Percentiles rank a stretch among this genome's conserved stretches.
These are phyloP conservation scores for Cercospora sesami DNA, from an alignment of 2,329 filamentous ascomycete species.

Conservation along the genomic window DNA sequence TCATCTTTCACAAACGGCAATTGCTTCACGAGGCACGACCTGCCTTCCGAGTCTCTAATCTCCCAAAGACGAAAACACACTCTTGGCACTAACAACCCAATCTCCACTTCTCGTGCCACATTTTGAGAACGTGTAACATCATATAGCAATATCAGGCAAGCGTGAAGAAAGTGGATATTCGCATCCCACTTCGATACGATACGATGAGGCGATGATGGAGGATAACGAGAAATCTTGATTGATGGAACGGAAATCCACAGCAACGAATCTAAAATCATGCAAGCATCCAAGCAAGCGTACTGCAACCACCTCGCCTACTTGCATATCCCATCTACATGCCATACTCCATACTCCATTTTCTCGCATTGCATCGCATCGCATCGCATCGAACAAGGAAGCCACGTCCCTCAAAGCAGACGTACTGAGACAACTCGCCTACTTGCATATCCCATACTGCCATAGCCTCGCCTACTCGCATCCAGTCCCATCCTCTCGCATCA, in stretches of 20 bases:
- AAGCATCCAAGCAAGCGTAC: background rate
- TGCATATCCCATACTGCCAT: too few species aligned
- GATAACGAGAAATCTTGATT: too few species aligned
- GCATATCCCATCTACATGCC: too few species aligned
- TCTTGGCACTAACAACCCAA: background rate
- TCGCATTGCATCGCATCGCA: too few species aligned
- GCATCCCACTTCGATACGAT: background rate
- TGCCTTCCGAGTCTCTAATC: background rate
- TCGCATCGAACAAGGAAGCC: too few species aligned
- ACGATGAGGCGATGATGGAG: background rate
- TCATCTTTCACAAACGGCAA: background rate
- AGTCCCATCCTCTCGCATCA: background rate
- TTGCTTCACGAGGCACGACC: background rate
- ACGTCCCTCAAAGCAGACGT: too few species aligned
- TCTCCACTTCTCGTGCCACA: background rate
- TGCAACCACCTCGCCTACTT: too few species aligned
- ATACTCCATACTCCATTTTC: too few species aligned
- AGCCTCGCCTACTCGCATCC: too few species aligned
- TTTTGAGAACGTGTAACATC: background rate
- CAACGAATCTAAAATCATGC: background rate
- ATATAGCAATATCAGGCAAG: background rate
- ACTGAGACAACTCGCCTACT: too few species aligned
- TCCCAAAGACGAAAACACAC: background rate
- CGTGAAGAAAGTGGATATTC: background rate
- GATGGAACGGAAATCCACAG: too few species aligned